phyloP scores from a whole-genome alignment of 169 alveolate genomes.

The Cryptosporidium sp. region DNA sequence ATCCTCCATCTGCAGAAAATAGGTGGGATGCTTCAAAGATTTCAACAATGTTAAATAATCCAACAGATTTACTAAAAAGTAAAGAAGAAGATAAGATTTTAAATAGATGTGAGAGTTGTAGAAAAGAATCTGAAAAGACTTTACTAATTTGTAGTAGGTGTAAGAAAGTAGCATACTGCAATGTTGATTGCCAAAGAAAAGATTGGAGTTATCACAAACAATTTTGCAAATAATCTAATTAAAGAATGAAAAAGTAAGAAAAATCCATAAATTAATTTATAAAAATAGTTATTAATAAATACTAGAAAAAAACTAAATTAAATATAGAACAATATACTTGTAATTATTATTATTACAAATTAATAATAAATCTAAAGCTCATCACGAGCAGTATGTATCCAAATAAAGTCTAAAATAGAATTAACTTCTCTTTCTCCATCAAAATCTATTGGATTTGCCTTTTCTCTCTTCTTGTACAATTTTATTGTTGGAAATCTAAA shows the following conservation, averaged over 20 bases:
- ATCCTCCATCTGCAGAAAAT: constrained; percentile 89
- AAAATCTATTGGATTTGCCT: constrained; percentile 44
- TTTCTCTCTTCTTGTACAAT: constrained; percentile 67
- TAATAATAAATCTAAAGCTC: not conserved
- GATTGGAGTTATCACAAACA: constrained; percentile 90
- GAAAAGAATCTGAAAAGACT: constrained; percentile 79
- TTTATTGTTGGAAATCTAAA: constrained; percentile 77
- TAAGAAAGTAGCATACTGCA: constrained; percentile 88
- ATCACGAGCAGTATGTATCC: constrained; percentile 75
- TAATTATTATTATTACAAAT: not conserved
- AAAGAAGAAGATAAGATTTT: constrained; percentile 15
- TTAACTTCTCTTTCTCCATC: constrained; percentile 69
- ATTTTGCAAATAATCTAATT: constrained; percentile 78
- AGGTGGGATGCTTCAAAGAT: constrained; percentile 81
- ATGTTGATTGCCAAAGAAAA: constrained; percentile 86
- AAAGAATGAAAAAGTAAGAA: not conserved
- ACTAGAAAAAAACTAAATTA: not conserved
- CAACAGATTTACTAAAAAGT: constrained; percentile 63
- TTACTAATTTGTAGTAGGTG: constrained; percentile 86
- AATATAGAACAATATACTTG: too few relatives aligned
- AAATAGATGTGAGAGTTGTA: constrained; percentile 82
- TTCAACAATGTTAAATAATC: constrained; percentile 73
- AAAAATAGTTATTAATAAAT: not conserved
- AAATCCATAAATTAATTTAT: not conserved
- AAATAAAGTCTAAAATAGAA: constrained; percentile 54